Conservation (phyloP, 495 filamentous ascomycete genomes). For the Aspergillus panamensis region DNA sequence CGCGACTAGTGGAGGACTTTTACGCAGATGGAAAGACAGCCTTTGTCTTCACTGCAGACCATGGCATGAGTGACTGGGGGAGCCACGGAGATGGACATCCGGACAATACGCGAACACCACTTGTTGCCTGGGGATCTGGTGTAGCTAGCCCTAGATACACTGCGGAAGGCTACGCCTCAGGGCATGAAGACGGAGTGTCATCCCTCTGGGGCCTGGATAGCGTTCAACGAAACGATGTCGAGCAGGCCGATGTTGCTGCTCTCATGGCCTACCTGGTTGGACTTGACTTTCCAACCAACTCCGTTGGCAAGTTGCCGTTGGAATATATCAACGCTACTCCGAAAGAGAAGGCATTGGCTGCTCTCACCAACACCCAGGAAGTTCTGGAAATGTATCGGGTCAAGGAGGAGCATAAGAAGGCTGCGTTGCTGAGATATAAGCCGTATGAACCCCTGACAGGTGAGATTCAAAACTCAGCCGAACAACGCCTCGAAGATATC, state of each 20-base stretch:
- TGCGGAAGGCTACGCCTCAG: conserved; percentile 53
- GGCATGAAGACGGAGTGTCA: conserved; percentile 92
- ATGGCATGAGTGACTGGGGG: conserved; percentile 99
- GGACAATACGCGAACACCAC: conserved; percentile 91
- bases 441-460: conserved; percentile 64
- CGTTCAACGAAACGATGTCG: conserved; percentile 82
- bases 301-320: conserved; percentile 89
- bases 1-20: conserved; percentile 78
- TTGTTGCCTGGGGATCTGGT: conserved; percentile 93
- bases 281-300: conserved; percentile 90
- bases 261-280: conserved; percentile 96
- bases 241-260: conserved; percentile 91
- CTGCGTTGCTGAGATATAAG: conserved; percentile 68
- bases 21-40: conserved; percentile 91
- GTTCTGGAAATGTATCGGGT: conserved; percentile 96
- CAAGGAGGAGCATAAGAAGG: conserved; percentile 83
- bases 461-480: conserved; percentile 55
- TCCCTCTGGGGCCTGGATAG: conserved; percentile 80
- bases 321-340: conserved; percentile 69
- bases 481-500: conserved; percentile 66
- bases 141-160: conserved; percentile 69
- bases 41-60: conserved; percentile 95
- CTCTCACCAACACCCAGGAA: conserved; percentile 79
- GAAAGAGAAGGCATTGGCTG: conserved; percentile 77
- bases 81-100: conserved; percentile 97